A percentile compares a stretch with the other conserved stretches of the same genome.
Evolutionary conservation across 1,139 yeast genomes (phyloP).

Genomic region (Debaryomyces singareniensis): DNA sequence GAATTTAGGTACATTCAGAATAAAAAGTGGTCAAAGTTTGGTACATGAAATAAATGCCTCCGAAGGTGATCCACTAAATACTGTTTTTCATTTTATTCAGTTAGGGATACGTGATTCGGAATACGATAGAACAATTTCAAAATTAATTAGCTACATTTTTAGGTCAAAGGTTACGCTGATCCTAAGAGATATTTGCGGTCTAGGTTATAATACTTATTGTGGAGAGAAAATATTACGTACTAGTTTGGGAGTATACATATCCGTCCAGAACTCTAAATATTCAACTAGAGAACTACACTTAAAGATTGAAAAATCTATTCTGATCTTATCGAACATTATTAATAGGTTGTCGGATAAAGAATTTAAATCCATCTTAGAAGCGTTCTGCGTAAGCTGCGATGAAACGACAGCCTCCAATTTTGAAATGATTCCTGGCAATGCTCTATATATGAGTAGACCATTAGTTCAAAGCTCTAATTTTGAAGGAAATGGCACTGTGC

Average conservation of each 20-base stretch:
- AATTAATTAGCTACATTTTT: slow-evolving; percentile 39
- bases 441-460: slow-evolving; percentile 17
- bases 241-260: slow-evolving; percentile 51
- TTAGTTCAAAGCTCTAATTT: slow-evolving; percentile 20
- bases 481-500: slow-evolving; percentile 14
- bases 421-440: slow-evolving; percentile 13
- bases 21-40: no score
- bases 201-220: slow-evolving; percentile 40
- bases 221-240: slow-evolving; percentile 47
- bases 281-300: slow-evolving; percentile 28
- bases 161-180: slow-evolving; percentile 13
- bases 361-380: slow-evolving; percentile 28
- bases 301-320: slow-evolving; percentile 42
- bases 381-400: slow-evolving; percentile 23
- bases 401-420: slow-evolving; percentile 6
- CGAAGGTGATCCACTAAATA: slow-evolving; percentile 40
- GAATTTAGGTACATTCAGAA: no score
- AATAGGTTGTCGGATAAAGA: slow-evolving; percentile 18
- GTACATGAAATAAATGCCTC: slow-evolving; percentile 19
- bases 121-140: slow-evolving; percentile 29
- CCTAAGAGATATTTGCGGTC: slow-evolving; percentile 44
- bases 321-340: slow-evolving; percentile 25
- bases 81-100: slow-evolving; percentile 48
- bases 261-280: slow-evolving; percentile 42
- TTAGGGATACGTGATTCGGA: slow-evolving; percentile 39